Evolutionary conservation across 345 rosid species (phyloP).

Genomic region (Linum trigynum): DNA sequence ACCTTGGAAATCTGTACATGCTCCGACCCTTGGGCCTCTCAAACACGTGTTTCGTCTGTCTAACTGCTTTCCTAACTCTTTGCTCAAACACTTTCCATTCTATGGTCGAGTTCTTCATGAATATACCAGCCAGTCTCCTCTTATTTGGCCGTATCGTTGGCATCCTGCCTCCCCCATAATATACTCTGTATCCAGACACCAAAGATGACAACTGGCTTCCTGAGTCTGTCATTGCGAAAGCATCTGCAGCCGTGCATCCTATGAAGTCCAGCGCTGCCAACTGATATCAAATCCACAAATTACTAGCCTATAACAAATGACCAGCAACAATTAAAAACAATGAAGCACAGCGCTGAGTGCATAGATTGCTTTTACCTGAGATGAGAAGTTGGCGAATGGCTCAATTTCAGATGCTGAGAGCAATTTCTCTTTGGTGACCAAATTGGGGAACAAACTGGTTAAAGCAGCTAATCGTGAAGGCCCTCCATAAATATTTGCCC

Average conservation of each 20-base stretch:
- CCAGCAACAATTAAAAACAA: neutral
- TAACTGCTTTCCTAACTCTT: conserved; percentile 79
- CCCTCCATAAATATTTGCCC: conserved; percentile 85
- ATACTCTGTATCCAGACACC: conserved; percentile 78
- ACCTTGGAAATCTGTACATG: conserved; percentile 73
- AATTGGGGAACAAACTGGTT: conserved; percentile 70
- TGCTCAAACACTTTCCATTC: conserved; percentile 87
- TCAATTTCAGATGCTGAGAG: conserved; percentile 64
- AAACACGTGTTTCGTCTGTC: conserved; percentile 84
- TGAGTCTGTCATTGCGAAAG: conserved; percentile 95
- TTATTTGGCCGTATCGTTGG: conserved; percentile 85
- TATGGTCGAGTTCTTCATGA: conserved; percentile 61
- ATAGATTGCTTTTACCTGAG: conserved; percentile 49
- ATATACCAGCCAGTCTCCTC: conserved; percentile 61
- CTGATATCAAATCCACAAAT: conserved; percentile 27
- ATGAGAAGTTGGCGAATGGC: conserved; percentile 79
- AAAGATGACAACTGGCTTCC: conserved; percentile 88
- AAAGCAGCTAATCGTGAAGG: conserved; percentile 51
- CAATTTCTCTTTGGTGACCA: conserved; percentile 84
- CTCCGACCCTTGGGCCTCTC: conserved; percentile 77
- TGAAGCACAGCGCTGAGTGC: neutral
- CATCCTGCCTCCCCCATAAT: conserved; percentile 86
- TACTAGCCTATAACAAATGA: neutral
- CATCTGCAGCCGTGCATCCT: conserved; percentile 68
- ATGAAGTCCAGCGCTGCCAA: conserved; percentile 93